phyloP scores from a whole-genome alignment of 306 rosid genomes.

The Crotalaria pallida region DNA sequence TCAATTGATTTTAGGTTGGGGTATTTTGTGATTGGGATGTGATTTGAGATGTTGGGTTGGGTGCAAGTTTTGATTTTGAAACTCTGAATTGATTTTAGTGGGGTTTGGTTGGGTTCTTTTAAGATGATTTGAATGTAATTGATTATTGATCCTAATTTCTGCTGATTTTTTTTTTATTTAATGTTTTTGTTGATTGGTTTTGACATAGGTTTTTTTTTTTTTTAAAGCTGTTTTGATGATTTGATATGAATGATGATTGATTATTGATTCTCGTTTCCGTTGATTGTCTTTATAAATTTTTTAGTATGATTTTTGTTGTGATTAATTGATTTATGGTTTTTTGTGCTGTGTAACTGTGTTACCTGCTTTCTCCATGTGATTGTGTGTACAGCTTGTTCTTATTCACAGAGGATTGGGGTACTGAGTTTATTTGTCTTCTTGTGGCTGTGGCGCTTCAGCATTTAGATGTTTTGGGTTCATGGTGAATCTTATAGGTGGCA shows the following conservation, averaged over 20 bases:
- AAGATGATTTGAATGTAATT: not conserved
- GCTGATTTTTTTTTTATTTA: not conserved
- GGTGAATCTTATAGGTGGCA: not conserved
- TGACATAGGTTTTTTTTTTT: no score
- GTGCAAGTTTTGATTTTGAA: not conserved
- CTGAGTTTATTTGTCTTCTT: not conserved
- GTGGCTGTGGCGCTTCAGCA: not conserved
- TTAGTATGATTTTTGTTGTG: not conserved
- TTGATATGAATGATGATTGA: no score
- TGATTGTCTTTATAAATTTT: no score
- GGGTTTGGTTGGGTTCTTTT: not conserved
- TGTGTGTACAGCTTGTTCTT: not conserved
- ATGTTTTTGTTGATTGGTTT: no score
- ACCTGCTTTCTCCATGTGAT: not conserved
- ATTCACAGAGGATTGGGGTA: not conserved
- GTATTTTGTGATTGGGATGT: not conserved
- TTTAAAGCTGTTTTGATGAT: no score
- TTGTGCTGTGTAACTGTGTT: not conserved
- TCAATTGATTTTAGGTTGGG: not conserved
- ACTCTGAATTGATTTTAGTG: not conserved
- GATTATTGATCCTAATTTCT: not conserved
- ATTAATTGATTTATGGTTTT: not conserved
- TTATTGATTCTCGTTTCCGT: no score
- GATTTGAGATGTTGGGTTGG: not conserved
- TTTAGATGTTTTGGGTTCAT: not conserved